Evolutionary conservation across 768 basidiomycete genomes (phyloP).

Genomic region (Rhizopogon vulgaris): DNA sequence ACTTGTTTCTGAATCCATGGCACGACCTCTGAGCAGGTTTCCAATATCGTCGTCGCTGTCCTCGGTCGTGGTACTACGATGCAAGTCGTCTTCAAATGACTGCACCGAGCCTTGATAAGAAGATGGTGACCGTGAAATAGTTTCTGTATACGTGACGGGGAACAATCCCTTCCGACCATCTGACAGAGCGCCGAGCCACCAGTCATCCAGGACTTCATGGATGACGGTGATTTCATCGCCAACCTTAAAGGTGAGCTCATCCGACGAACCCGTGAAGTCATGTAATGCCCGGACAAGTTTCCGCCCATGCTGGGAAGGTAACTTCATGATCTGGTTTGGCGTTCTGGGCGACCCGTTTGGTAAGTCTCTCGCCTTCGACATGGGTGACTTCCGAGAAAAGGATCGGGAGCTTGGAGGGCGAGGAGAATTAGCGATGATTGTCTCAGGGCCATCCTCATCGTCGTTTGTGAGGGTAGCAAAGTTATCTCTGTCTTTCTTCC

Average conservation of each 20-base stretch:
- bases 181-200: conserved; percentile 79
- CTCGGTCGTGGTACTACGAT: conserved; percentile 7
- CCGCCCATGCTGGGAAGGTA: conserved; percentile 41
- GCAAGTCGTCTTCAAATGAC: conserved; percentile 19
- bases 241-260: conserved; percentile 70
- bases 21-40: conserved; percentile 6
- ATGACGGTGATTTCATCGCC: conserved; percentile 75
- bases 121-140: conserved; percentile 8
- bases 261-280: conserved; percentile 68
- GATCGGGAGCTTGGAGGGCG: conserved; percentile 32
- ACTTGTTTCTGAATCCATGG: conserved; percentile 7
- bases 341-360: conserved; percentile 19
- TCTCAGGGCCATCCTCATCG: conserved; percentile 23
- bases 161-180: conserved; percentile 73
- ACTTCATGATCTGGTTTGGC: conserved; percentile 41
- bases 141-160: conserved; percentile 71
- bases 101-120: conserved; percentile 23
- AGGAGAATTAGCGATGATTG: conserved; percentile 21
- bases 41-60: conserved; percentile 18
- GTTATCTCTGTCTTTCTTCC: conserved; percentile 55
- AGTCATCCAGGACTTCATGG: conserved; percentile 79
- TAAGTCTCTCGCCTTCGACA: conserved; percentile 17
- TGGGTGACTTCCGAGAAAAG: conserved; percentile 21
- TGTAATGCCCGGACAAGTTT: conserved; percentile 64
- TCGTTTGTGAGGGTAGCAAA: conserved; percentile 53